These are phyloP conservation scores for Tetrahymena thermophila DNA, from an alignment of 73 alveolate genomes.

Conservation along the genomic window DNA sequence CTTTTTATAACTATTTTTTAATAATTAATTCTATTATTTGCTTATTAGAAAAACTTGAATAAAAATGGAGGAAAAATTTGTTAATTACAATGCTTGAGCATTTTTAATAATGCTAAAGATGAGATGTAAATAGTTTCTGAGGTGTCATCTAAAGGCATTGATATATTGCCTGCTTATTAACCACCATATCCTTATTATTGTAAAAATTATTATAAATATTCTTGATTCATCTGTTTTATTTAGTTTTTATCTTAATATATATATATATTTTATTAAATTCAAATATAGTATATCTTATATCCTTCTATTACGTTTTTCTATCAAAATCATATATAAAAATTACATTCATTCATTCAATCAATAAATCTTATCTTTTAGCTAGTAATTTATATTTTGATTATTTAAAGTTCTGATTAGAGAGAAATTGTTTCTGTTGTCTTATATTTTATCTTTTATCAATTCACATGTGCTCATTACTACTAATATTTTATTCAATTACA, in stretches of 20 bases:
- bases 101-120: constrained; percentile 77
- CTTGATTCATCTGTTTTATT: neutral
- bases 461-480: neutral
- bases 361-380: neutral
- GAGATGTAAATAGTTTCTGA: constrained; percentile 78
- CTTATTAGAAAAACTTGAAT: neutral
- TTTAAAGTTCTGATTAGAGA: neutral
- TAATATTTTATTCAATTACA: neutral
- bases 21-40: neutral
- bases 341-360: neutral
- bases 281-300: neutral
- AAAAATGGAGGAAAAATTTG: neutral
- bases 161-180: neutral
- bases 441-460: neutral
- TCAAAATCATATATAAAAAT: neutral
- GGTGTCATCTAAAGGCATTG: constrained; percentile 52
- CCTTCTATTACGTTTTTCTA: neutral
- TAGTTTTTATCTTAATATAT: neutral
- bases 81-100: constrained; percentile 49
- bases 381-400: neutral
- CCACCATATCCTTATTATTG: neutral
- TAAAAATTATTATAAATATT: neutral
- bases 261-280: neutral
- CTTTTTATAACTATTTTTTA: neutral
- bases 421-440: neutral